These are phyloP conservation scores for Fusarium haematococcum DNA, from an alignment of 2,329 filamentous ascomycete species.

Conservation along the genomic window DNA sequence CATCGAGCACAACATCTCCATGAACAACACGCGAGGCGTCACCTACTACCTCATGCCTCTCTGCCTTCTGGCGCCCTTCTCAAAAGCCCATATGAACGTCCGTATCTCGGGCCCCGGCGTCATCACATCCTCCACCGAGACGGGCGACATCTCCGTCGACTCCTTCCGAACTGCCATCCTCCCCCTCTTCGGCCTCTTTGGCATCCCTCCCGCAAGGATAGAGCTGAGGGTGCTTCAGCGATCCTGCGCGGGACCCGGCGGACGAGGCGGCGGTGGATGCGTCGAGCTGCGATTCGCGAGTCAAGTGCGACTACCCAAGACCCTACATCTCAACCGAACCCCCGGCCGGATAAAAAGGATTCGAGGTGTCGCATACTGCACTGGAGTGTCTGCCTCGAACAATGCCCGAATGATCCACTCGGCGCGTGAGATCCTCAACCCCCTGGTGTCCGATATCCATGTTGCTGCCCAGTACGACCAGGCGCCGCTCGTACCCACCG, in stretches of 20 bases:
- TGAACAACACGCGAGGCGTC: conserved; percentile 81
- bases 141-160: conserved; percentile 90
- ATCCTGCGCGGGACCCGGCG: conserved; percentile 80
- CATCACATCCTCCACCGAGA: conserved; percentile 86
- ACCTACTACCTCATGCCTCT: conserved; percentile 93
- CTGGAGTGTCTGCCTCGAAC: conserved; percentile 90
- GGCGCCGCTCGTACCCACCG: conserved; percentile 66
- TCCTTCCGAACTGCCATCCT: conserved; percentile 93
- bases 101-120: conserved; percentile 91
- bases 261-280: conserved; percentile 85
- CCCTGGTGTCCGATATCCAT: conserved; percentile 88
- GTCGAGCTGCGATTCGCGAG: conserved; percentile 96
- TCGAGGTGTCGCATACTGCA: conserved; percentile 92
- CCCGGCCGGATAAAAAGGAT: conserved; percentile 89
- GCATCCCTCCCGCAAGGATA: conserved; percentile 82
- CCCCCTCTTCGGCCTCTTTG: conserved; percentile 90
- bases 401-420: conserved; percentile 96
- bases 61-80: conserved; percentile 91
- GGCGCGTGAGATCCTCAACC: conserved; percentile 87
- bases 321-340: conserved; percentile 84
- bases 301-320: conserved; percentile 93
- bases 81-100: conserved; percentile 90
- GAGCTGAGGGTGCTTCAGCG: conserved; percentile 86
- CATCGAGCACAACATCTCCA: conserved; percentile 83
- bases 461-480: conserved; percentile 84